A percentile compares a stretch with the other conserved stretches of the same genome.
Evolutionary conservation across 495 filamentous ascomycete genomes (phyloP).

Genomic region (Alectoria sarmentosa): DNA sequence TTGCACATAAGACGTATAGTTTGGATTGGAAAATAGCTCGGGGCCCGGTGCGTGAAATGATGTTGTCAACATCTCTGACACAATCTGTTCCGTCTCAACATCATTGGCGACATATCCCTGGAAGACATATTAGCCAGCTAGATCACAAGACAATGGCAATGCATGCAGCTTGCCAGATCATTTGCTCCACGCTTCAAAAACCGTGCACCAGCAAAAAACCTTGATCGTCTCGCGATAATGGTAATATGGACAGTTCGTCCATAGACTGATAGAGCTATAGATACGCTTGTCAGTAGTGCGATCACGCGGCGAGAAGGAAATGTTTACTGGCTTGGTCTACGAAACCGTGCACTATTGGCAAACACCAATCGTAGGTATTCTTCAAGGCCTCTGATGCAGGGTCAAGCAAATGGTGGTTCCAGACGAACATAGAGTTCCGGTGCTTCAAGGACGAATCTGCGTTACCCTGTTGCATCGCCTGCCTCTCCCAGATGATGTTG

Average conservation of each 20-base stretch:
- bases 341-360: conserved; percentile 93
- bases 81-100: conserved; percentile 99
- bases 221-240: conserved; percentile 83
- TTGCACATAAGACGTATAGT: conserved; percentile 93
- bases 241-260: conserved; percentile 85
- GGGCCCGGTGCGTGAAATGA: conserved; percentile 92
- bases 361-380: conserved; percentile 88
- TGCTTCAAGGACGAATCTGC: conserved; percentile 52
- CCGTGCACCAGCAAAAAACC: conserved; percentile 88
- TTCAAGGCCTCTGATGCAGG: conserved; percentile 65
- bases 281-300: not conserved
- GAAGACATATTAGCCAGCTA: conserved; percentile 18
- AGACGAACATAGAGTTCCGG: conserved; percentile 93
- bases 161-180: conserved; percentile 49
- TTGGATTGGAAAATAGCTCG: conserved; percentile 75
- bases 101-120: conserved; percentile 94
- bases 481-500: conserved; percentile 80
- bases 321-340: conserved; percentile 69
- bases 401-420: conserved; percentile 84
- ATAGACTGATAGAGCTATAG: conserved; percentile 64
- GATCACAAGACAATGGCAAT: not conserved
- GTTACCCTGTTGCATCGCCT: conserved; percentile 55
- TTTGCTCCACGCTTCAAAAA: conserved; percentile 95
- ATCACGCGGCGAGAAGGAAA: not conserved
- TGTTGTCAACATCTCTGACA: conserved; percentile 85